Evolutionary conservation across 2,329 filamentous ascomycete species (phyloP).

Genomic region (Ceratocystis harringtonii): DNA sequence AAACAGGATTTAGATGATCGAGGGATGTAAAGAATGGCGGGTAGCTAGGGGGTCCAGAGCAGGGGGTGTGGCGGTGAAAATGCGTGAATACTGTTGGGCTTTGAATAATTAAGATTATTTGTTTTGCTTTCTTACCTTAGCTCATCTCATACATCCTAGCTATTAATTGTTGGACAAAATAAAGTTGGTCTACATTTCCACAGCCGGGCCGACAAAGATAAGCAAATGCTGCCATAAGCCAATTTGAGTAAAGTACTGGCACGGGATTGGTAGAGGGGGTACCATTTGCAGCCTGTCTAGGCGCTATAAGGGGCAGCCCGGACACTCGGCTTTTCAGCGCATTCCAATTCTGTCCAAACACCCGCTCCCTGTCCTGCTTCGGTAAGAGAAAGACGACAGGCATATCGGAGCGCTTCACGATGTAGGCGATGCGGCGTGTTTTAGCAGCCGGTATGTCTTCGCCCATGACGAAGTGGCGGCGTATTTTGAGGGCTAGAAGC

Average conservation of each 20-base stretch:
- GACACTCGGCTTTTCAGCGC: background rate
- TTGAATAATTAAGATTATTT: too few relatives aligned
- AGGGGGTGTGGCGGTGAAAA: background rate
- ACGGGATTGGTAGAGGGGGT: background rate
- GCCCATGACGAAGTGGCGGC: background rate
- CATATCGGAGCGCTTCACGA: background rate
- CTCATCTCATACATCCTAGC: background rate
- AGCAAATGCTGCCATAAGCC: background rate
- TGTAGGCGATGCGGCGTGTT: background rate
- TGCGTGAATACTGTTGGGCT: background rate
- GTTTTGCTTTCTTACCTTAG: background rate
- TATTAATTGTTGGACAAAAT: background rate
- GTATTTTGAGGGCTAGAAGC: background rate
- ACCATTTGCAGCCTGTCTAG: background rate
- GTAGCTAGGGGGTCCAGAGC: too few relatives aligned
- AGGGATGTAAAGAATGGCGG: background rate
- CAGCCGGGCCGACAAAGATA: background rate
- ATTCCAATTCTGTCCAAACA: background rate
- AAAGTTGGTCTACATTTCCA: background rate
- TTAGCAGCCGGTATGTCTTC: constrained; percentile 1
- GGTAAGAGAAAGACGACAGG: background rate
- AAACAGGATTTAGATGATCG: background rate
- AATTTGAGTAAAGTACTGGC: background rate
- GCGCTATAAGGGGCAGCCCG: background rate
- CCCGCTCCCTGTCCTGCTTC: background rate